Evolutionary conservation across 148 eudicot genomes (phyloP).

Genomic region (Cornus controversa): DNA sequence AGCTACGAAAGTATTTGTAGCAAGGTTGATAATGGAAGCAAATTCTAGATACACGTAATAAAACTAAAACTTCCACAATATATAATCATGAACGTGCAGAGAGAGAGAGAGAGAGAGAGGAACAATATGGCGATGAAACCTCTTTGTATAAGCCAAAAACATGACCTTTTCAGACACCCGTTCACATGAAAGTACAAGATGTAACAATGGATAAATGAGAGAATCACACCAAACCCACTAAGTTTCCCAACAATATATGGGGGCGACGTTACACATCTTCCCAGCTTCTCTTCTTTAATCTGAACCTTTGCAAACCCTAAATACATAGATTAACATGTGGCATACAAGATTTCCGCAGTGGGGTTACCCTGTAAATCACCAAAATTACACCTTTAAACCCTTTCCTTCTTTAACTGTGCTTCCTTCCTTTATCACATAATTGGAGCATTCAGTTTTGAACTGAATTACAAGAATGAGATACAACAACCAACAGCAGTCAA

Average conservation of each 20-base stretch:
- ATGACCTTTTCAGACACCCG: not conserved
- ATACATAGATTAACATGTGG: conserved; percentile 25
- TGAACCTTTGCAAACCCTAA: conserved; percentile 4
- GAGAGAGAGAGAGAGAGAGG: not conserved
- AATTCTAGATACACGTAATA: too few species aligned
- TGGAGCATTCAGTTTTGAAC: conserved; percentile 9
- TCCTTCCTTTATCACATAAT: not conserved
- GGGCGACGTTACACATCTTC: conserved; percentile 5
- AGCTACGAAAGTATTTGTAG: too few species aligned
- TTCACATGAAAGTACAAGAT: not conserved
- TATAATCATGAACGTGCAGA: too few species aligned
- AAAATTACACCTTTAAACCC: conserved; percentile 12
- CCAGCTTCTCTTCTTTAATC: conserved; percentile 7
- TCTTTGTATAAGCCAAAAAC: conserved; percentile 3
- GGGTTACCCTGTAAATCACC: conserved; percentile 11
- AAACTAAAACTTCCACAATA: too few species aligned
- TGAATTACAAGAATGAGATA: conserved; percentile 13
- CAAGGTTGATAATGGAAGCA: too few species aligned
- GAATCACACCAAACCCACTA: conserved; percentile 6
- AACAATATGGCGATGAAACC: not conserved
- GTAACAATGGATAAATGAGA: not conserved
- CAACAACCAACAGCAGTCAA: conserved; percentile 6
- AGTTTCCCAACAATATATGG: not conserved
- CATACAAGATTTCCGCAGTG: conserved; percentile 16
- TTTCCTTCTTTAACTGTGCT: not conserved